These are phyloP conservation scores for Trametes cubensis DNA, from an alignment of 768 basidiomycete species.

Conservation along the genomic window DNA sequence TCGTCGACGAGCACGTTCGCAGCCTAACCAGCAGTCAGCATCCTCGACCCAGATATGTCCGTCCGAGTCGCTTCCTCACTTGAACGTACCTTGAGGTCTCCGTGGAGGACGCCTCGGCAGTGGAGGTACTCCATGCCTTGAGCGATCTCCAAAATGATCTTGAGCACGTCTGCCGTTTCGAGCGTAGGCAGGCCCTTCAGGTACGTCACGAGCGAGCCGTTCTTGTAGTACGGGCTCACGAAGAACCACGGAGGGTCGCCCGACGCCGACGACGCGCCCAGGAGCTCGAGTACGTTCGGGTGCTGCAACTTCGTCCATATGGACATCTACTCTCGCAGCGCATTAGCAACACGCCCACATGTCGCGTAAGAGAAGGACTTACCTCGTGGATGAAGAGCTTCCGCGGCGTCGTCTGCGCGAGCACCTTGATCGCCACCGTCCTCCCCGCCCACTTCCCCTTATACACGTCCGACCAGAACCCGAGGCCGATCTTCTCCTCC, in stretches of 20 bases:
- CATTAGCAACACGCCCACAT: background rate
- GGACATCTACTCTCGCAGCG: constrained; percentile 7
- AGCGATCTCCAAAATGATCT: constrained; percentile 73
- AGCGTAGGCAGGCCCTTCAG: constrained; percentile 41
- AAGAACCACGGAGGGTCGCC: constrained; percentile 50
- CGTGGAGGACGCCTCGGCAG: constrained; percentile 66
- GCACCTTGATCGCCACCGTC: constrained; percentile 72
- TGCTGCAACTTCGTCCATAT: constrained; percentile 75
- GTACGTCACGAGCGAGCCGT: constrained; percentile 67
- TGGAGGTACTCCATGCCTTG: constrained; percentile 85
- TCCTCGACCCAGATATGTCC: too few species aligned
- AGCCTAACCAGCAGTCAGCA: constrained; percentile 41
- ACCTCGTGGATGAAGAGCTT: constrained; percentile 51
- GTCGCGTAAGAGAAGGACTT: background rate
- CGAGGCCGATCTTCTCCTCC: constrained; percentile 67
- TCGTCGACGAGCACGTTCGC: constrained; percentile 80
- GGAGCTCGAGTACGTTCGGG: constrained; percentile 70
- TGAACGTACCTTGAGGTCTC: constrained; percentile 70
- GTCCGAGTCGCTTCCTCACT: too few species aligned
- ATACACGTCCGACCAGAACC: constrained; percentile 79
- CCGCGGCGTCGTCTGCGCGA: constrained; percentile 61
- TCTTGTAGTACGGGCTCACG: constrained; percentile 71
- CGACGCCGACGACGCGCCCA: constrained; percentile 73
- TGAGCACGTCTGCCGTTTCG: constrained; percentile 50
- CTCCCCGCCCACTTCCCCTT: constrained; percentile 69